These are phyloP conservation scores for Nadsonia starkeyi-henricii DNA, from an alignment of 1,139 yeast species.

Conservation along the genomic window DNA sequence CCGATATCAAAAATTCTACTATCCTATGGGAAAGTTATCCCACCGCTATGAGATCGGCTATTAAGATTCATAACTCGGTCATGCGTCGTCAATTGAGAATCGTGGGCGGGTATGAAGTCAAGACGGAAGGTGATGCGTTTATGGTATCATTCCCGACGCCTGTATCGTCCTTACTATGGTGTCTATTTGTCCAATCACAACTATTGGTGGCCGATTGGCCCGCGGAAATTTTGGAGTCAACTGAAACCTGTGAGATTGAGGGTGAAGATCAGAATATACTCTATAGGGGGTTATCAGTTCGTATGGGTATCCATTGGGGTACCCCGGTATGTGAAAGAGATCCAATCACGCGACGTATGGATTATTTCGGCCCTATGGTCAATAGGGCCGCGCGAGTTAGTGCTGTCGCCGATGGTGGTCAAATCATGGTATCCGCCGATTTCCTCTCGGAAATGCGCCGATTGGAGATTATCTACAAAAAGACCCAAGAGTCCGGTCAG, in stretches of 20 bases:
- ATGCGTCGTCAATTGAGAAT: conserved; percentile 90
- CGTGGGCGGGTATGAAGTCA: conserved; percentile 94
- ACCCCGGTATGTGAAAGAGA: conserved; percentile 92
- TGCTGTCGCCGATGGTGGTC: conserved; percentile 98
- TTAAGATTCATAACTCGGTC: conserved; percentile 79
- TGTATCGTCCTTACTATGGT: conserved; percentile 83
- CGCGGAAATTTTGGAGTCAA: conserved; percentile 70
- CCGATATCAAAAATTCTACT: conserved; percentile 93
- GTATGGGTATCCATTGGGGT: conserved; percentile 99
- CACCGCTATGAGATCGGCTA: conserved; percentile 91
- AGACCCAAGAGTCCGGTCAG: too few relatives aligned
- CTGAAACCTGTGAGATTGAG: conserved; percentile 70
- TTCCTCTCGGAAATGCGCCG: conserved; percentile 58
- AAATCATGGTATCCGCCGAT: conserved; percentile 74
- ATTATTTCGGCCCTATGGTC: conserved; percentile 97
- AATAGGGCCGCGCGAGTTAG: conserved; percentile 88
- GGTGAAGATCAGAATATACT: conserved; percentile 42
- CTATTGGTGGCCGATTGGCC: conserved; percentile 90
- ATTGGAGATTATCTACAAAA: conserved; percentile 32
- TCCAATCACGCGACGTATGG: conserved; percentile 93
- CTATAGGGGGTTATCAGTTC: conserved; percentile 79
- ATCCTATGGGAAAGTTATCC: conserved; percentile 88
- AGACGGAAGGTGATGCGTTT: conserved; percentile 98
- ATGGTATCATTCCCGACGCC: conserved; percentile 98
- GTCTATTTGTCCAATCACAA: conserved; percentile 83